Evolutionary conservation across 768 basidiomycete species (phyloP).

Genomic region (Suillus weaverae): DNA sequence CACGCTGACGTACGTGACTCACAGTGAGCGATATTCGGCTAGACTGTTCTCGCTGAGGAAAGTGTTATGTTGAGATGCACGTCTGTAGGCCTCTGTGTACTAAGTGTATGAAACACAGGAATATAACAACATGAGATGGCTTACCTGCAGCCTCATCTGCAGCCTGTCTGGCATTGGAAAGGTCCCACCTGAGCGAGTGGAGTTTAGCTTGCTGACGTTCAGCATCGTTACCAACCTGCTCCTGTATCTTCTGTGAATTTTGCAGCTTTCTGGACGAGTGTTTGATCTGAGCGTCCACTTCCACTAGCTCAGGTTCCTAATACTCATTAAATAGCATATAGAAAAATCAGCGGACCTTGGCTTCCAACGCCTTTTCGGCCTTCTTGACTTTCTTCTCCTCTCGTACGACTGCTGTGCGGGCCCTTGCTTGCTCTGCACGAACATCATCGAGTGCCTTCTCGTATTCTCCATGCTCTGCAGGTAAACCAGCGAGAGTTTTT

Average conservation of each 20-base stretch:
- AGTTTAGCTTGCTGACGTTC: slow-evolving; percentile 54
- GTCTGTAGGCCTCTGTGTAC: slow-evolving; percentile 67
- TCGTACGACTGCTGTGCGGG: slow-evolving; percentile 71
- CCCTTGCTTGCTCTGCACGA: slow-evolving; percentile 77
- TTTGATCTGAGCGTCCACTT: slow-evolving; percentile 82
- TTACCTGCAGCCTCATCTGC: slow-evolving; percentile 81
- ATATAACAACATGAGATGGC: slow-evolving; percentile 15
- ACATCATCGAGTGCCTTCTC: slow-evolving; percentile 76
- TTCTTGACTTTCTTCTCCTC: slow-evolving; percentile 88
- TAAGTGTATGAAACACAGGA: slow-evolving; percentile 10
- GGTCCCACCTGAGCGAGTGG: slow-evolving; percentile 58
- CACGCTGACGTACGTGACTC: slow-evolving; percentile 5
- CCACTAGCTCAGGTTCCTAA: slow-evolving; percentile 83
- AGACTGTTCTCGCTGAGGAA: slow-evolving; percentile 82
- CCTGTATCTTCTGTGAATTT: slow-evolving; percentile 63
- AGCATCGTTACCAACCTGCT: slow-evolving; percentile 63
- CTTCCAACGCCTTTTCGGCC: slow-evolving; percentile 85
- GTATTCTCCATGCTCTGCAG: slow-evolving; percentile 66
- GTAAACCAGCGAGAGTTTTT: slow-evolving; percentile 61
- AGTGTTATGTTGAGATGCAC: slow-evolving; percentile 69
- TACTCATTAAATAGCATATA: neutral
- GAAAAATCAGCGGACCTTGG: slow-evolving; percentile 53
- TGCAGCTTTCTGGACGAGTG: slow-evolving; percentile 79
- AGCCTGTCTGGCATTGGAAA: slow-evolving; percentile 61
- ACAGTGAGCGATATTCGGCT: slow-evolving; percentile 64